Percentiles rank a stretch among this genome's conserved stretches.
Evolutionary conservation across 257 asterid genomes (phyloP).

Genomic region (Solanum gracilifrons): DNA sequence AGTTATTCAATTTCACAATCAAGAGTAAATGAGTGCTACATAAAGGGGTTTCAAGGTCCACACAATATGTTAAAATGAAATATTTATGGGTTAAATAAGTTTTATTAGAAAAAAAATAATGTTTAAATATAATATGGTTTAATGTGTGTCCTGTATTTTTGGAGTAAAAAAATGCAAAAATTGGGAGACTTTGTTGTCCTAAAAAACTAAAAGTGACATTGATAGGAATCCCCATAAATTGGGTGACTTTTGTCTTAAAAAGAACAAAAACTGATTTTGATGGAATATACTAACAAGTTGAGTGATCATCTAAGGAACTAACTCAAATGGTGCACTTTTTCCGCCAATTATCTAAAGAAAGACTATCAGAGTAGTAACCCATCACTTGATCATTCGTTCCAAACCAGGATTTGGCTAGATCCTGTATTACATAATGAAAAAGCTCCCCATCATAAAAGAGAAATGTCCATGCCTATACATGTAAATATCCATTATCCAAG

Average conservation of each 20-base stretch:
- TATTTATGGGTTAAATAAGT: neutral
- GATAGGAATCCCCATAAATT: neutral
- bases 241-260: neutral
- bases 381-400: neutral
- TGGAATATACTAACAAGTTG: neutral
- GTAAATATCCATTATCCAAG: neutral
- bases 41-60: neutral
- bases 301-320: neutral
- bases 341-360: neutral
- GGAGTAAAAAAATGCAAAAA: neutral
- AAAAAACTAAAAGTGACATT: neutral
- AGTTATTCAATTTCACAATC: neutral
- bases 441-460: neutral
- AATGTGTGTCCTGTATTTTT: neutral
- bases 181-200: neutral
- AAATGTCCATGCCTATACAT: neutral
- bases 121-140: neutral
- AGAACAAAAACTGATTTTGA: neutral
- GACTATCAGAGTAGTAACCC: neutral
- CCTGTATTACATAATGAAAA: neutral
- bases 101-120: neutral
- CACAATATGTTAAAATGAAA: neutral
- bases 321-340: neutral
- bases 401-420: neutral
- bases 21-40: neutral